phyloP scores from a whole-genome alignment of 164 flowering plant species.

The Piper longum region DNA sequence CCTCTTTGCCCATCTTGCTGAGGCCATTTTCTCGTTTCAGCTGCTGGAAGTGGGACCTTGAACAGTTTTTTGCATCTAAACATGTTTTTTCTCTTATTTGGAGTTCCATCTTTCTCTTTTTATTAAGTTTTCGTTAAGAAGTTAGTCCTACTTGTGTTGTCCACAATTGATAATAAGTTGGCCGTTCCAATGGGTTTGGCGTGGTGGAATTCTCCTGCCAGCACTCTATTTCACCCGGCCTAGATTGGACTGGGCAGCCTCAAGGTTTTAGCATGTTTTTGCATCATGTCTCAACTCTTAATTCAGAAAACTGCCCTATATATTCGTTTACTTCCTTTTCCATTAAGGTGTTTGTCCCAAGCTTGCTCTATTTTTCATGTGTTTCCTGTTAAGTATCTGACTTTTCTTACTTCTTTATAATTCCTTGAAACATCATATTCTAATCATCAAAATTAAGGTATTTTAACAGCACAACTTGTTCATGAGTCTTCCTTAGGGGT shows the following conservation, averaged over 20 bases:
- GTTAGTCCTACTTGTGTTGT: no score
- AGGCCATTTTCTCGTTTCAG: background rate
- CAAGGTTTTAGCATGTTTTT: slow-evolving; percentile 12
- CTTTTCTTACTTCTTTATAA: no score
- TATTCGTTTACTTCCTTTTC: background rate
- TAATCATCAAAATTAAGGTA: no score
- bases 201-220: slow-evolving; percentile 1
- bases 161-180: background rate
- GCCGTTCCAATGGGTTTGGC: slow-evolving; percentile 14
- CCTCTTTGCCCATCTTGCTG: background rate
- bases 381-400: no score
- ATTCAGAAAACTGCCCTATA: slow-evolving; percentile 14
- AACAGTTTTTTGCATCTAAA: background rate
- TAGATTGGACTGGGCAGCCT: slow-evolving; percentile 11
- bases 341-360: no score
- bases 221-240: slow-evolving; percentile 12
- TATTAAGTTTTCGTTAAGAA: no score
- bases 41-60: slow-evolving; percentile 1
- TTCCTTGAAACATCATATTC: no score
- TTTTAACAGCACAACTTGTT: no score
- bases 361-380: no score
- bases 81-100: background rate
- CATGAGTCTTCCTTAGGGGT: no score
- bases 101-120: no score
- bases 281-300: slow-evolving; percentile 5